Base-by-base conservation (phyloP, 345 rosid species). In the Eucalyptus grandis region DNA sequence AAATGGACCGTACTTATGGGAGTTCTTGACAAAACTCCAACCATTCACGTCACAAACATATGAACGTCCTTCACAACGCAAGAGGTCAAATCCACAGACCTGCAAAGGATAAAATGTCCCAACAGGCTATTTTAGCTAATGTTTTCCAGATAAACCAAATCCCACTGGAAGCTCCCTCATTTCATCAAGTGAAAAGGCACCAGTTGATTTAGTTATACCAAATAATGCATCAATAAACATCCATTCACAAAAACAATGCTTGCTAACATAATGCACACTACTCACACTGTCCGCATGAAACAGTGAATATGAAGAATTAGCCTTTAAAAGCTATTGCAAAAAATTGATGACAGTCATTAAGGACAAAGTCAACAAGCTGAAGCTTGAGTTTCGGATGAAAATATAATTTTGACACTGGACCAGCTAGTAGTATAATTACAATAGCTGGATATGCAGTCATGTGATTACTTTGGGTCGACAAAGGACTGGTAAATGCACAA, bases 1-100 rank as follows among this genome's bases (percentile, higher is more conserved):
- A 27, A 89, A 37, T 49, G 44, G 89, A 91, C 88, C 92, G 94
- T 93, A 98, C 99, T 98, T 97, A 91, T 98, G 92, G 49, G 99
- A 98, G 92, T 98, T 98, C 94, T 98, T 98, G 93, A 98, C 99
- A 93, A 97, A 98, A 95, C 99, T 98, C 99, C 99, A 98, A 88
- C 99, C 99, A 93, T 98, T 98, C 89, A 98, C 99, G 91, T 98
- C 99, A 90, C 99, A 98, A 83, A 97, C 99, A 91, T 97, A 98
- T 51, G 99, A 98, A 24, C 98, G 95, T 44, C 99, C 99, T 91
- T 96, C 99, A 87, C 98, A 96, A 72, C 99, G 98, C 93, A 98
- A 92, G 44, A 98, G 99, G 94, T 98, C 99, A 93, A 98, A 98
- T 67, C 99, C 99, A 91, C 99, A 98, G 87, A 98, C 99, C 99